A percentile compares a stretch with the other conserved stretches of the same genome.
Evolutionary conservation across 225 moss, liverwort and hornwort species (phyloP).

Genomic region (Thuidium tamariscinum): DNA sequence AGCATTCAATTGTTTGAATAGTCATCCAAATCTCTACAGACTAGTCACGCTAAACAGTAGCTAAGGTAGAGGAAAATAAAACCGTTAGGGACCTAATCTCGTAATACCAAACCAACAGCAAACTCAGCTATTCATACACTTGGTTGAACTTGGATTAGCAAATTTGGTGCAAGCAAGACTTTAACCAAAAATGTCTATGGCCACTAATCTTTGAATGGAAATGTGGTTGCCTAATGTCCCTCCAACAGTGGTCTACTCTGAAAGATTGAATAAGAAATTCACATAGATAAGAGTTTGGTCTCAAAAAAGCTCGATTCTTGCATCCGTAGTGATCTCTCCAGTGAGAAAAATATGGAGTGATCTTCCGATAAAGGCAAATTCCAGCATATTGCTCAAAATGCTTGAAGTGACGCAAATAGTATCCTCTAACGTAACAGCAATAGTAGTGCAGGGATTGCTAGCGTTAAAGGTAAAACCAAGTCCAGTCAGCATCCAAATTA

Average conservation of each 20-base stretch:
- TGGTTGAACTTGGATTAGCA: background rate
- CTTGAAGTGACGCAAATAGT: background rate
- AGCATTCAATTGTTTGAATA: background rate
- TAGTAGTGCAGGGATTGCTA: background rate
- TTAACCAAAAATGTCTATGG: background rate
- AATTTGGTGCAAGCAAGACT: background rate
- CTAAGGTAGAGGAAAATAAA: background rate
- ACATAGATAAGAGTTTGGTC: background rate
- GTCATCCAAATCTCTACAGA: background rate
- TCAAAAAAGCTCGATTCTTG: background rate
- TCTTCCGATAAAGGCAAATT: background rate
- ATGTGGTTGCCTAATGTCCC: background rate
- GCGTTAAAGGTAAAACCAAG: background rate
- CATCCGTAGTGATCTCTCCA: background rate
- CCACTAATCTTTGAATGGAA: background rate
- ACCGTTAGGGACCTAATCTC: background rate
- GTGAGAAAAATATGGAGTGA: background rate
- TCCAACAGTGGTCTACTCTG: background rate
- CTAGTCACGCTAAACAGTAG: background rate
- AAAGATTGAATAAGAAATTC: background rate
- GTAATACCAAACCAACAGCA: background rate
- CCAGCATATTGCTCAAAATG: background rate
- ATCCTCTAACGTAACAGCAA: background rate
- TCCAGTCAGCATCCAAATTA: background rate
- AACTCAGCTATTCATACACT: background rate